A percentile compares a stretch with the other conserved stretches of the same genome.
Evolutionary conservation across 2,329 filamentous ascomycete genomes (phyloP).

Genomic region (Hymenoscyphus fructigenus): DNA sequence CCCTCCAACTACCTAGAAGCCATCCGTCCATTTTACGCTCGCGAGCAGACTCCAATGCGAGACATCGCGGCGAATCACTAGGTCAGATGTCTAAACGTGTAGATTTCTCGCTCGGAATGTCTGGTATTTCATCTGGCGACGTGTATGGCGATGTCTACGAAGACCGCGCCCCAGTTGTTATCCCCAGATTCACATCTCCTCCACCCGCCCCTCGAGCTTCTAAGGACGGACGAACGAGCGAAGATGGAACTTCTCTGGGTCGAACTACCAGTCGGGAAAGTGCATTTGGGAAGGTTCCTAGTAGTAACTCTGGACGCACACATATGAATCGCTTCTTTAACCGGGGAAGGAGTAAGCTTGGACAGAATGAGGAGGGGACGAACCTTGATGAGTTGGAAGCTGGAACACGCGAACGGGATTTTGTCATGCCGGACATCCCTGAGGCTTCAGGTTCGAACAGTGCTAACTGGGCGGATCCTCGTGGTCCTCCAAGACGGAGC

Average conservation of each 20-base stretch:
- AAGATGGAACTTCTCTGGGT: conserved; percentile 21
- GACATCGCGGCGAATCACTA: conserved; percentile 56
- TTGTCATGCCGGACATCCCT: conserved; percentile 45
- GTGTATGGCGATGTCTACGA: conserved; percentile 65
- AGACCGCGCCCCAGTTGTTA: conserved; percentile 44
- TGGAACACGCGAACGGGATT: conserved; percentile 20
- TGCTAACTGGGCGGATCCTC: conserved; percentile 15
- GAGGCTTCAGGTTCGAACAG: conserved; percentile 33
- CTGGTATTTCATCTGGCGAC: conserved; percentile 55
- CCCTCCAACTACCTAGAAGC: conserved; percentile 25
- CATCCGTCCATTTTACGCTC: conserved; percentile 56
- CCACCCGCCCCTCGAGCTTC: conserved; percentile 32
- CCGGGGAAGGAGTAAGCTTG: conserved; percentile 40
- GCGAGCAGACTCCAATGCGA: conserved; percentile 42
- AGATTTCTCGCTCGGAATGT: conserved; percentile 70
- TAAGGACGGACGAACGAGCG: conserved; percentile 16
- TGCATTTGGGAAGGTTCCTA: conserved; percentile 34
- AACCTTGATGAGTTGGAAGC: conserved; percentile 33
- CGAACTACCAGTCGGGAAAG: conserved; percentile 26
- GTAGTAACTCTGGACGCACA: conserved; percentile 38
- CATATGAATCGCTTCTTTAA: conserved; percentile 64
- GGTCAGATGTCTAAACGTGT: conserved; percentile 60
- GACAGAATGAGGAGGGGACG: conserved; percentile 29
- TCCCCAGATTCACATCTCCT: conserved; percentile 41
- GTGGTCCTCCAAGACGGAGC: not conserved